These are phyloP conservation scores for Nidularia sp. DNA, from an alignment of 768 basidiomycete genomes.

Conservation along the genomic window DNA sequence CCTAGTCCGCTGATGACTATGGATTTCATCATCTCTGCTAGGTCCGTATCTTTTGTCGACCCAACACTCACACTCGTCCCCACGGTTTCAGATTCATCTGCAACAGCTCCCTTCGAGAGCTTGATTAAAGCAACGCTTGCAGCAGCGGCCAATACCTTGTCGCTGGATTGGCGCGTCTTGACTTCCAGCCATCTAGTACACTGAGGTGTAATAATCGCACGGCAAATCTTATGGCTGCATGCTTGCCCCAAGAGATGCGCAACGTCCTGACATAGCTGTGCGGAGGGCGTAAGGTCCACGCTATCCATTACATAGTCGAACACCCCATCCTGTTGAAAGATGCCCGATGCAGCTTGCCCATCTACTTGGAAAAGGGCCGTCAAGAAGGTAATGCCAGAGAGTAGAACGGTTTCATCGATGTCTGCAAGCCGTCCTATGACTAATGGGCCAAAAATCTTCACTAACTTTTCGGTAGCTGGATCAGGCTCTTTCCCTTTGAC, in stretches of 20 bases:
- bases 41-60: slow-evolving; percentile 27
- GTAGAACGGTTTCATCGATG: slow-evolving; percentile 45
- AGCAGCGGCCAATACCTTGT: slow-evolving; percentile 48
- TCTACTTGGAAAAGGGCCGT: slow-evolving; percentile 86
- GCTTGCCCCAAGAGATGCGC: slow-evolving; percentile 77
- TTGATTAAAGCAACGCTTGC: slow-evolving; percentile 79
- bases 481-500: slow-evolving; percentile 32
- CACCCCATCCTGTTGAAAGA: slow-evolving; percentile 63
- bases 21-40: slow-evolving; percentile 53
- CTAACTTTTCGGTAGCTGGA: slow-evolving; percentile 45
- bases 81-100: slow-evolving; percentile 28
- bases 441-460: slow-evolving; percentile 44
- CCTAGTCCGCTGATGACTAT: slow-evolving; percentile 41
- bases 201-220: slow-evolving; percentile 54
- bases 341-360: slow-evolving; percentile 55
- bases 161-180: slow-evolving; percentile 43
- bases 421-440: slow-evolving; percentile 50
- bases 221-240: slow-evolving; percentile 68
- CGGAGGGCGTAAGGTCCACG: slow-evolving; percentile 57
- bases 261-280: slow-evolving; percentile 50
- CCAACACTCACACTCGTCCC: slow-evolving; percentile 12
- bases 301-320: slow-evolving; percentile 64
- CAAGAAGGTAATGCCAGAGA: slow-evolving; percentile 62
- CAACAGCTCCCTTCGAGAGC: slow-evolving; percentile 52
- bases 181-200: slow-evolving; percentile 64